Base-by-base conservation (phyloP, 1,284 basidiomycete species). In the Ganoderma leucocontextum region DNA sequence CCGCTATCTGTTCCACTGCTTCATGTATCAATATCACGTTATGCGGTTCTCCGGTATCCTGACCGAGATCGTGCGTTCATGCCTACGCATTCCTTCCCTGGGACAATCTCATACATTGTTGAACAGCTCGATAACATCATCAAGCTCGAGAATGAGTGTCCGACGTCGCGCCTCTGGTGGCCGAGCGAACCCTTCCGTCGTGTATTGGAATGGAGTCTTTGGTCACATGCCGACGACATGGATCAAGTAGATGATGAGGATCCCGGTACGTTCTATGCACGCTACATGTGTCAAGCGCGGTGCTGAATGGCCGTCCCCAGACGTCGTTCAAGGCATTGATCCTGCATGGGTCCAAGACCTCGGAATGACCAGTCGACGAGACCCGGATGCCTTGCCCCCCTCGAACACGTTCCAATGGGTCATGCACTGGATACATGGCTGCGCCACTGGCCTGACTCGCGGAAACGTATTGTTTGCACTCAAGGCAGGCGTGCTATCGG, bases 311-410 rank as follows among this genome's bases (percentile, higher is more conserved):
- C 19, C 33, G 2, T 10, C 64, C 19, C 41, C 29, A 87, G 91
- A 92, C 70, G 76, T 82, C 4, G 87, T 93, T 42, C 88, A 88
- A 65, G 89, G 90, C 13, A 79, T 90, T n/a, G 81, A 85, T 35
- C 79, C 81, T 2, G 76, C 77, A 35, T 73, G 75, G 67, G 72
- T 78, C 22, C 74, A 81, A 1, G 88, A 90, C 71, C 82, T 92
- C 0, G 89, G 90, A 2, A 75, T 85, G 57, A 85, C 91, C 0
- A 78, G 80, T 22, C 81, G 84, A 2, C 82, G 93, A 42, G 91
- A 95, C 78, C 93, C 93, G 0, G 93, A 95, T 74, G 92, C 91
- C 0, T 77, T 94, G 0, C 91, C 92, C 8, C 91, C 92, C 0
- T 77, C 80, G 1, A 93, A 91, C 69, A 44, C 72, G 2, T 80